Conservation (phyloP, 75 land plant genomes). For the Azolla pinnata region DNA sequence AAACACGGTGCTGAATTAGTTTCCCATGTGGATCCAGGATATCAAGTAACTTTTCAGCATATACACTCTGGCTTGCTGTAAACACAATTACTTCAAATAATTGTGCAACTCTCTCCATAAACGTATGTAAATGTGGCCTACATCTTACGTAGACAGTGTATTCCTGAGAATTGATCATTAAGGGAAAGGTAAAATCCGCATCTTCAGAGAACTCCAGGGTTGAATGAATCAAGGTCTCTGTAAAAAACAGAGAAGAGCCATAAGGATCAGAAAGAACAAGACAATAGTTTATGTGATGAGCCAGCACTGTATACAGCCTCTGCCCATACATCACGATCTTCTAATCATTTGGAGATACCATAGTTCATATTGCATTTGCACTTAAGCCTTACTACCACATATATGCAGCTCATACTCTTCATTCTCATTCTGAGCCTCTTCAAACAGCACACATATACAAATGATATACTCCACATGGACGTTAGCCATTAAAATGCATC, state of each 20-base stretch:
- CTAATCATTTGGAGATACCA: no score
- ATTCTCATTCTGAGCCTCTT: no score
- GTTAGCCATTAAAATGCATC: no score
- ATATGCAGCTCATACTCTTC: no score
- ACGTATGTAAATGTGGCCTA: conserved; percentile 62
- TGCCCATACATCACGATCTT: no score
- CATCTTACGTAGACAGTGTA: conserved; percentile 72
- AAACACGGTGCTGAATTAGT: conserved; percentile 68
- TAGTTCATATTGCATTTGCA: no score
- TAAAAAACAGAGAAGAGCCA: neutral
- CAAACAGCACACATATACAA: no score
- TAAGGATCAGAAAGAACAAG: neutral
- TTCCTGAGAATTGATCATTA: conserved; percentile 46
- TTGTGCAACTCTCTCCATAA: conserved; percentile 58
- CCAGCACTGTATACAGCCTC: no score
- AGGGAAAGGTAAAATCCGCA: conserved; percentile 76
- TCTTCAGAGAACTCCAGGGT: conserved; percentile 50
- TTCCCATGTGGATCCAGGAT: conserved; percentile 68
- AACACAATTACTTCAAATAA: conserved; percentile 75
- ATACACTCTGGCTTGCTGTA: conserved; percentile 82
- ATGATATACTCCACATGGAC: no score
- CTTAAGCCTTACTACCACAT: no score
- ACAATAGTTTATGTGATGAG: neutral
- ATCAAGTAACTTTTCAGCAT: conserved; percentile 78
- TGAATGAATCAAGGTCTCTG: conserved; percentile 87